Evolutionary conservation across 306 rosid genomes (phyloP).

Genomic region (cucumber (Cucumis sativus)): Cucumber_9930_V3 NC_026655.2:8449001-8449500

Average conservation of each 20-base stretch:
- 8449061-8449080: neutral
- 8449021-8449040: neutral
- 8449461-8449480: conserved; percentile 10
- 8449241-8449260: conserved; percentile 69
- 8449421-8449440: conserved; percentile 9
- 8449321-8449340: conserved; percentile 92
- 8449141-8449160: conserved; percentile 5
- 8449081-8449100: neutral
- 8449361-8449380: conserved; percentile 94
- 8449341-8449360: conserved; percentile 93
- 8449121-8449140: neutral
- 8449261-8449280: conserved; percentile 89
- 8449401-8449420: conserved; percentile 42
- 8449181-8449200: neutral
- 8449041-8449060: neutral
- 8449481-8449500: neutral
- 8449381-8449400: conserved; percentile 84
- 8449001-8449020: neutral
- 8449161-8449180: neutral
- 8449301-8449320: conserved; percentile 96
- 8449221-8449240: neutral
- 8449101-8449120: conserved; percentile 6
- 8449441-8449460: conserved; percentile 15
- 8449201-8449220: neutral
- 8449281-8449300: conserved; percentile 87